Percentiles rank a stretch among this genome's conserved stretches.
Conservation (phyloP, 352 stramenopile genomes). For the Phytophthora agathidicida region DNA sequence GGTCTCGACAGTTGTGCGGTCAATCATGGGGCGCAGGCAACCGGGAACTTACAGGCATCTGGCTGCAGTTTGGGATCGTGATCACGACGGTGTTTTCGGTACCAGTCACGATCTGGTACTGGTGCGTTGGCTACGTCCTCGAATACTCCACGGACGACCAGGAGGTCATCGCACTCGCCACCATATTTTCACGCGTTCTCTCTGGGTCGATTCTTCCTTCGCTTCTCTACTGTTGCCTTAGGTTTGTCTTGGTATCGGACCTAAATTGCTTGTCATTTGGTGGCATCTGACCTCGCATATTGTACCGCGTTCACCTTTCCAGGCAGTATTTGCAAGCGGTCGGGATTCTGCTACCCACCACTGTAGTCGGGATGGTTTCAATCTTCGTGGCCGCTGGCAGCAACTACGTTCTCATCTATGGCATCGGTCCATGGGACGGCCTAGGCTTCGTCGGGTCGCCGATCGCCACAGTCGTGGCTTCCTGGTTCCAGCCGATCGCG, state of each 20-base stretch:
- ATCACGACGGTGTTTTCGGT: slow-evolving; percentile 62
- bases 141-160: slow-evolving; percentile 67
- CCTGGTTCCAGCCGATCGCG: slow-evolving; percentile 74
- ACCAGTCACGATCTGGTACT: slow-evolving; percentile 75
- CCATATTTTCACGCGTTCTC: slow-evolving; percentile 64
- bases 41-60: slow-evolving; percentile 71
- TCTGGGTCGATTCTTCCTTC: slow-evolving; percentile 64
- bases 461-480: slow-evolving; percentile 75
- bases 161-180: slow-evolving; percentile 59
- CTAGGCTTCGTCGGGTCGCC: slow-evolving; percentile 85
- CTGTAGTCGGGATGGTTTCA: slow-evolving; percentile 61
- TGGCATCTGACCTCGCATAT: slow-evolving; percentile 9
- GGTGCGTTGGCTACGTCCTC: slow-evolving; percentile 64
- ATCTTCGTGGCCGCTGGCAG: slow-evolving; percentile 59
- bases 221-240: slow-evolving; percentile 69
- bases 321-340: slow-evolving; percentile 81
- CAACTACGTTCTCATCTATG: slow-evolving; percentile 84
- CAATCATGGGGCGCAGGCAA: slow-evolving; percentile 77
- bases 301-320: not conserved
- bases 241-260: slow-evolving; percentile 26
- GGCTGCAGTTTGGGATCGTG: slow-evolving; percentile 72
- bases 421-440: slow-evolving; percentile 49
- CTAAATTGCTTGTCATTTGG: not conserved
- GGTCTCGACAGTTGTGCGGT: slow-evolving; percentile 54
- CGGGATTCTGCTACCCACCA: slow-evolving; percentile 67